Conservation (phyloP, 2,329 filamentous ascomycete genomes). For the Nakataea oryzae region DNA sequence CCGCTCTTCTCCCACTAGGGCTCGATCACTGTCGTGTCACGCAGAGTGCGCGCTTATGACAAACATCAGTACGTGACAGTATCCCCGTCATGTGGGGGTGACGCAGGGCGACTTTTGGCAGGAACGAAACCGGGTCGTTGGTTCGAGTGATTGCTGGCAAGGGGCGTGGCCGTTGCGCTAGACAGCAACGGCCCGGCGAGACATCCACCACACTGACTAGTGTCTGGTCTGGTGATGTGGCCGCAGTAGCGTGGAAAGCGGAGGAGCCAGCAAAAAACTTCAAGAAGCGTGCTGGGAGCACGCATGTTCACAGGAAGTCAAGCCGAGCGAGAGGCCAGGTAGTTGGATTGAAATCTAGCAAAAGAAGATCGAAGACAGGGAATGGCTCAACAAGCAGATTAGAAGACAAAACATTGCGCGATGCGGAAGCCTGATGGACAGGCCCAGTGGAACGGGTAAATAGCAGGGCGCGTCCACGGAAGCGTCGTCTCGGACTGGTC, state of each 20-base stretch:
- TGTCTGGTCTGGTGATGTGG: not conserved
- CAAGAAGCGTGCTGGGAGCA: no score
- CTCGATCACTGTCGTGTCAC: not conserved
- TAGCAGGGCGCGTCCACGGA: not conserved
- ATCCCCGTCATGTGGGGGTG: not conserved
- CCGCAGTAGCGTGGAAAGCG: not conserved
- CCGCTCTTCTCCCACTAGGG: not conserved
- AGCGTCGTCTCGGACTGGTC: not conserved
- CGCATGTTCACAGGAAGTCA: no score
- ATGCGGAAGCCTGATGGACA: not conserved
- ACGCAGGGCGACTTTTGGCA: not conserved
- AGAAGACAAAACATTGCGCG: not conserved
- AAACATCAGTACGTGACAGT: not conserved
- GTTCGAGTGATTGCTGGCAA: not conserved
- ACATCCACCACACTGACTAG: not conserved
- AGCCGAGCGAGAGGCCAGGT: no score
- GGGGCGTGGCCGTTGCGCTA: not conserved
- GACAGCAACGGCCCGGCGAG: not conserved
- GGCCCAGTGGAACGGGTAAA: not conserved
- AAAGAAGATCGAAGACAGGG: no score
- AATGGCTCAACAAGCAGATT: no score
- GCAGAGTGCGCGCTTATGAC: not conserved
- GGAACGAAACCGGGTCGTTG: not conserved
- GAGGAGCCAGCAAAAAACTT: no score
- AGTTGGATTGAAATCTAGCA: no score